These are phyloP conservation scores for Gaultheria prostrata DNA, from an alignment of 148 eudicot species.

Conservation along the genomic window DNA sequence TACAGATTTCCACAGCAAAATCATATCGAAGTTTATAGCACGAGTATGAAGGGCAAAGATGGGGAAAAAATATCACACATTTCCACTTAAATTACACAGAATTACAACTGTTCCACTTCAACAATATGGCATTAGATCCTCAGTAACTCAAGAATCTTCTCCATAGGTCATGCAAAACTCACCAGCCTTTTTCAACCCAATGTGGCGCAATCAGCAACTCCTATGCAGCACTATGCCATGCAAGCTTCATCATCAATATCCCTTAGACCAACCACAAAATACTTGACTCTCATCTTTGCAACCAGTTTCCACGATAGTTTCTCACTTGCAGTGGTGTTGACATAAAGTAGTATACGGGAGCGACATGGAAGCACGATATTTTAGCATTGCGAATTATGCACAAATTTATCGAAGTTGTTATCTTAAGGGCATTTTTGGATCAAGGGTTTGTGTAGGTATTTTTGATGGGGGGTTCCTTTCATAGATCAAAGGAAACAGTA, in stretches of 20 bases:
- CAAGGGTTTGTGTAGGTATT: background rate
- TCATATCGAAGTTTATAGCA: background rate
- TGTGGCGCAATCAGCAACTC: background rate
- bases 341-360: background rate
- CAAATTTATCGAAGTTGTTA: background rate
- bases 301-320: background rate
- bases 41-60: background rate
- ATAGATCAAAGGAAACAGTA: background rate
- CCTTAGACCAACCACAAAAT: no score
- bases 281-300: no score
- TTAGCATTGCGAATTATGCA: background rate
- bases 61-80: background rate
- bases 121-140: background rate
- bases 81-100: background rate
- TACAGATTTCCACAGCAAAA: no score
- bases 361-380: background rate
- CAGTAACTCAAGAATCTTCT: background rate
- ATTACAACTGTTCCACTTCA: background rate
- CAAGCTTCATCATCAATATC: no score
- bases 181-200: background rate
- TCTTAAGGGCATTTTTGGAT: background rate
- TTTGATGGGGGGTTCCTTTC: background rate
- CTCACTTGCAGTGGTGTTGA: background rate
- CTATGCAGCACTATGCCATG: no score
- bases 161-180: background rate